These are phyloP conservation scores for Alternaria sp. DNA, from an alignment of 2,329 filamentous ascomycete genomes.

Conservation along the genomic window DNA sequence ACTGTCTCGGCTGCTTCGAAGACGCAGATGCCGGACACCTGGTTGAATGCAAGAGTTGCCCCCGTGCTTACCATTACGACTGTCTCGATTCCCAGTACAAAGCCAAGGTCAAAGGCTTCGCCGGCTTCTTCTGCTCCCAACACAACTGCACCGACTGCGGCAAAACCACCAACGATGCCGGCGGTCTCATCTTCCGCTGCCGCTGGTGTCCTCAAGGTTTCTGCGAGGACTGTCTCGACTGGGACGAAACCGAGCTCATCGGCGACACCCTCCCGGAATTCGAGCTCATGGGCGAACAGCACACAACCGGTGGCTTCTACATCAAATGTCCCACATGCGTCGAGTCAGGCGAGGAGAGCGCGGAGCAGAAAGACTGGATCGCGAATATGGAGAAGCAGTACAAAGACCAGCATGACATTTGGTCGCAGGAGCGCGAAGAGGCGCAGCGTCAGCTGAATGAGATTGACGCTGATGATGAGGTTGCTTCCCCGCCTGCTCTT, in stretches of 20 bases:
- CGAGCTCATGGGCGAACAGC: slow-evolving; percentile 56
- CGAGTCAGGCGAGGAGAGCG: slow-evolving; percentile 17
- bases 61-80: slow-evolving; percentile 59
- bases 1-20: slow-evolving; percentile 59
- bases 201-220: slow-evolving; percentile 62
- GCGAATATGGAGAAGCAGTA: slow-evolving; percentile 28
- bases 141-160: slow-evolving; percentile 62
- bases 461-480: slow-evolving; percentile 19
- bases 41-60: slow-evolving; percentile 59
- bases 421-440: slow-evolving; percentile 25
- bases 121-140: slow-evolving; percentile 62
- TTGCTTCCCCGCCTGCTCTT: slow-evolving; percentile 30
- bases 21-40: slow-evolving; percentile 55
- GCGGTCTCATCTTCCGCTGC: slow-evolving; percentile 60
- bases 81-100: slow-evolving; percentile 56
- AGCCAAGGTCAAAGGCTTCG: slow-evolving; percentile 51
- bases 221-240: slow-evolving; percentile 66
- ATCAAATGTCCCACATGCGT: slow-evolving; percentile 58
- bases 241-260: slow-evolving; percentile 57
- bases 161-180: slow-evolving; percentile 58
- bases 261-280: slow-evolving; percentile 61
- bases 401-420: slow-evolving; percentile 29
- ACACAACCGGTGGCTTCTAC: slow-evolving; percentile 56
- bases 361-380: slow-evolving; percentile 33
- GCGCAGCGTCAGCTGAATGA: slow-evolving; percentile 21